Conservation (phyloP, 2,329 filamentous ascomycete species). For the Xylaria sp. region DNA sequence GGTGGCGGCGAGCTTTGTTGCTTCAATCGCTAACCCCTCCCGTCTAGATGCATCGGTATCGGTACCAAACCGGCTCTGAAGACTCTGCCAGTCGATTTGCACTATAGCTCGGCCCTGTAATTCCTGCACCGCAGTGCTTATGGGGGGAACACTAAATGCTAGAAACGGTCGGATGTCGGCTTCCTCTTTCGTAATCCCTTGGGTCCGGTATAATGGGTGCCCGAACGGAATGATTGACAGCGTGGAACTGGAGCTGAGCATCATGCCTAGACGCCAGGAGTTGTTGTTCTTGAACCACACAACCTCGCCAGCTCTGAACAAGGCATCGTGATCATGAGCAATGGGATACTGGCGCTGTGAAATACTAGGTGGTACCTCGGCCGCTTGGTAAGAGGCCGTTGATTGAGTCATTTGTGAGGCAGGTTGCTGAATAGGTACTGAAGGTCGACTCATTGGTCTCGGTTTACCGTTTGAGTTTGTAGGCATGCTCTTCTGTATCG, state of each 20-base stretch:
- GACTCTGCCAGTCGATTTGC: slow-evolving; percentile 56
- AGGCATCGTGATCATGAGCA: slow-evolving; percentile 42
- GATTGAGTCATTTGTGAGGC: slow-evolving; percentile 17
- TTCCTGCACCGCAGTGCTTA: slow-evolving; percentile 51
- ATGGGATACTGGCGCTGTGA: slow-evolving; percentile 20
- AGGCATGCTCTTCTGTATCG: slow-evolving; percentile 4
- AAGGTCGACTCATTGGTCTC: slow-evolving; percentile 4
- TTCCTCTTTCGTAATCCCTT: slow-evolving; percentile 54
- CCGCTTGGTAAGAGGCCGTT: slow-evolving; percentile 8
- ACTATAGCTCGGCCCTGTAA: slow-evolving; percentile 56
- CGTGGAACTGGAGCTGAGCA: slow-evolving; percentile 44
- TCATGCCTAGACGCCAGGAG: slow-evolving; percentile 62
- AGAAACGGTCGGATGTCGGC: slow-evolving; percentile 62
- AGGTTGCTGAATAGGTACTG: slow-evolving; percentile 7
- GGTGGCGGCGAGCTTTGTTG: slow-evolving; percentile 62
- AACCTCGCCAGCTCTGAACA: slow-evolving; percentile 62
- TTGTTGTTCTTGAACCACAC: slow-evolving; percentile 62
- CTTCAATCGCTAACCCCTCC: slow-evolving; percentile 59
- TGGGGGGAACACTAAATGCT: slow-evolving; percentile 62
- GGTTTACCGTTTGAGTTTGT: slow-evolving; percentile 5
- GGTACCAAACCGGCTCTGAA: slow-evolving; percentile 48
- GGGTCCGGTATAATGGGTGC: slow-evolving; percentile 54
- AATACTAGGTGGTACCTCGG: not conserved
- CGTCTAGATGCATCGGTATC: slow-evolving; percentile 53
- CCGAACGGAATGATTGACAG: slow-evolving; percentile 55